A percentile compares a stretch with the other conserved stretches of the same genome.
Conservation (phyloP, 805 yeast genomes). For the Metschnikowia reukaufii region DNA sequence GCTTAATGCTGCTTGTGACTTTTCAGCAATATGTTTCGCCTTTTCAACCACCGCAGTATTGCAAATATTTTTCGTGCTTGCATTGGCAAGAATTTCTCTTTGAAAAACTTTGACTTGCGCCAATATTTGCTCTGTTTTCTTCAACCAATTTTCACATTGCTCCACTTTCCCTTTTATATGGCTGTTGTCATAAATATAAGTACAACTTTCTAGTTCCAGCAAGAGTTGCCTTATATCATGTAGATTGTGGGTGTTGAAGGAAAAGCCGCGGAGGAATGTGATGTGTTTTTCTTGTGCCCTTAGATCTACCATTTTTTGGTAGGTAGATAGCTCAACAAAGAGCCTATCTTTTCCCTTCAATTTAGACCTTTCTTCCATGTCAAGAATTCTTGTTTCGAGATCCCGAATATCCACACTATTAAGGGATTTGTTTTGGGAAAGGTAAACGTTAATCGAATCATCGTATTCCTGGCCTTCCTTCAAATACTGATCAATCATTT, state of each 20-base stretch:
- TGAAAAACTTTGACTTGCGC: conserved; percentile 16
- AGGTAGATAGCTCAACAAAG: conserved; percentile 26
- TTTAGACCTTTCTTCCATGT: conserved; percentile 27
- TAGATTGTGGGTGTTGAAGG: conserved; percentile 15
- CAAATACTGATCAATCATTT: conserved; percentile 25
- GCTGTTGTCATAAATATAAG: conserved; percentile 20
- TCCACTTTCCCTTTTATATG: conserved; percentile 17
- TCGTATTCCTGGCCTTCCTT: conserved; percentile 28
- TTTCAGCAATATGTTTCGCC: conserved; percentile 21
- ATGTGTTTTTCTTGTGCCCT: conserved; percentile 29
- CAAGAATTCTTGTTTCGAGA: conserved; percentile 26
- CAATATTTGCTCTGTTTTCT: conserved; percentile 17
- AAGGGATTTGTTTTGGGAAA: conserved; percentile 19
- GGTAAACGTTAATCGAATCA: conserved; percentile 17
- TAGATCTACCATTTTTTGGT: conserved; percentile 23
- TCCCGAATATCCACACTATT: conserved; percentile 25
- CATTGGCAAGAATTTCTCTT: conserved; percentile 5
- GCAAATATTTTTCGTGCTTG: conserved; percentile 19
- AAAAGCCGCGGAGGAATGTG: conserved; percentile 25
- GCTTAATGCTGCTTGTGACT: conserved; percentile 28
- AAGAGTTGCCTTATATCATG: conserved; percentile 27
- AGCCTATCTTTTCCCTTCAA: conserved; percentile 24
- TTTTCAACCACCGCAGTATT: conserved; percentile 23
- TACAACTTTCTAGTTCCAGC: conserved; percentile 23
- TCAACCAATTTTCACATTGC: conserved; percentile 28